Conservation (phyloP, 306 rosid species). For the Quillaja saponaria region DNA sequence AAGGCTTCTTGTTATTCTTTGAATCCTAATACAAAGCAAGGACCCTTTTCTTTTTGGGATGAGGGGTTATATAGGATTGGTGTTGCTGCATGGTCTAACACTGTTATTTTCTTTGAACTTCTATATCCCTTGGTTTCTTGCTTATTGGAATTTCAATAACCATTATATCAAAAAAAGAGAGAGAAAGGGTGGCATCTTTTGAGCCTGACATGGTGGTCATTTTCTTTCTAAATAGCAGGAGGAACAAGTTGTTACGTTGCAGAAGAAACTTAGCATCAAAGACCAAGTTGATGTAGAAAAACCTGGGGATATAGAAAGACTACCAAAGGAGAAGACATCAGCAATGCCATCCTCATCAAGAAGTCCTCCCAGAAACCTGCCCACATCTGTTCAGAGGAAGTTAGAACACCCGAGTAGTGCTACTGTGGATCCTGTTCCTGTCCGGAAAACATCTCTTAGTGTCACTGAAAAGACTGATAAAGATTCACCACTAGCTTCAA, state of each 20-base stretch:
- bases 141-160: no score
- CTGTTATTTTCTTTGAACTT: no score
- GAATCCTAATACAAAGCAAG: no score
- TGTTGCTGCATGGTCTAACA: no score
- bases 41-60: no score
- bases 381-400: conserved; percentile 44
- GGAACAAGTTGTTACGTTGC: conserved; percentile 49
- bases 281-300: conserved; percentile 57
- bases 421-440: conserved; percentile 42
- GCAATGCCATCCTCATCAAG: conserved; percentile 51
- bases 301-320: conserved; percentile 49
- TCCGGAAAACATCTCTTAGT: conserved; percentile 46
- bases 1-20: no score
- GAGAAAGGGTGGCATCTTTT: no score
- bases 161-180: no score
- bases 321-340: conserved; percentile 57
- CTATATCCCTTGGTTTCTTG: no score
- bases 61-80: no score
- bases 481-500: conserved; percentile 42
- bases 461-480: conserved; percentile 54
- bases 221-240: conserved; percentile 54
- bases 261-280: conserved; percentile 53
- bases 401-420: conserved; percentile 44
- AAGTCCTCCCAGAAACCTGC: conserved; percentile 51
- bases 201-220: conserved; percentile 23